Evolutionary conservation across 148 eudicot genomes (phyloP).

Genomic region (Polygonum aviculare): DNA sequence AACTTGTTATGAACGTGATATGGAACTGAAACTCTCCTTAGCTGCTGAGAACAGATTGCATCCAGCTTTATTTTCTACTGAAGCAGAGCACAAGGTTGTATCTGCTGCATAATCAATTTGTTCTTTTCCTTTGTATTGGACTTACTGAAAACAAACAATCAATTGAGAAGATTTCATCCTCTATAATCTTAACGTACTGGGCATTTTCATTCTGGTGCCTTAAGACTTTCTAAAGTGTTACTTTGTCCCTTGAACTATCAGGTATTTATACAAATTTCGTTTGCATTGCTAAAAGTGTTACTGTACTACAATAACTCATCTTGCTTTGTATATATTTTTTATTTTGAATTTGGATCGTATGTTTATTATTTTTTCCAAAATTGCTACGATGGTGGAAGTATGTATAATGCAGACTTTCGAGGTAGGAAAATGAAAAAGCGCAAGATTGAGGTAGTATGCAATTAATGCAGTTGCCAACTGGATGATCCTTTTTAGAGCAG

Average conservation of each 20-base stretch:
- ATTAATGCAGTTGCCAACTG: neutral
- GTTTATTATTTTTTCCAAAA: neutral
- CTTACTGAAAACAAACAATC: neutral
- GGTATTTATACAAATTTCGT: neutral
- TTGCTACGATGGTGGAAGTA: neutral
- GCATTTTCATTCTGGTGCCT: neutral
- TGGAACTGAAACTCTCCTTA: constrained; percentile 52
- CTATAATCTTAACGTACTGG: neutral
- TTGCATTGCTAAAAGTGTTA: neutral
- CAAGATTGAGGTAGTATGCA: neutral
- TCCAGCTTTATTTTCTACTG: constrained; percentile 85
- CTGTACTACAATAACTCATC: neutral
- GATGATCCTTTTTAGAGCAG: neutral
- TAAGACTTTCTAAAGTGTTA: neutral
- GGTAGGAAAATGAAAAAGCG: neutral
- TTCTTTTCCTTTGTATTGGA: neutral
- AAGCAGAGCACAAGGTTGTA: constrained; percentile 86
- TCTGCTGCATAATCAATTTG: neutral
- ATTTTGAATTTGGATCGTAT: neutral
- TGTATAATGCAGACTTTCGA: neutral
- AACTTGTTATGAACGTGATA: constrained; percentile 60
- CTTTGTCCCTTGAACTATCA: neutral
- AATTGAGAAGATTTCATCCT: neutral
- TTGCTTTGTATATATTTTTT: neutral
- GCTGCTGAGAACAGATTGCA: constrained; percentile 78